Evolutionary conservation across 1,284 basidiomycete genomes (phyloP).

Genomic region (Papiliotrema nemorosa): DNA sequence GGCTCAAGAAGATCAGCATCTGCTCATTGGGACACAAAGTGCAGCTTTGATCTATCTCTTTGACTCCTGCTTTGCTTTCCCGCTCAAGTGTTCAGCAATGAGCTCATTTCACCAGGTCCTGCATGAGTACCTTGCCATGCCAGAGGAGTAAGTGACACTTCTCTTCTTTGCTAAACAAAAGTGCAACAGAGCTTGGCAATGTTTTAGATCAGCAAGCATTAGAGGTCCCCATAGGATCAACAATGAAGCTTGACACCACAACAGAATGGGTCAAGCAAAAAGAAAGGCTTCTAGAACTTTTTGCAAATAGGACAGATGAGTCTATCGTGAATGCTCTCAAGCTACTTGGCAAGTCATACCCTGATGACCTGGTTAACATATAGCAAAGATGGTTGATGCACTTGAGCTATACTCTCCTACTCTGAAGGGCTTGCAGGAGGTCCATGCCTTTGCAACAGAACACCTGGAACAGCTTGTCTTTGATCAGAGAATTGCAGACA

Average conservation of each 20-base stretch:
- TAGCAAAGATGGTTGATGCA: slow-evolving; percentile 34
- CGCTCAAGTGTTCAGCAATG: too few species aligned
- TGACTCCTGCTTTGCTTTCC: too few species aligned
- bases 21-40: too few species aligned
- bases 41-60: too few species aligned
- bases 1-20: too few species aligned
- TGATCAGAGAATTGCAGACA: slow-evolving; percentile 15
- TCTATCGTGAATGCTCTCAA: not conserved
- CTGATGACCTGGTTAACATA: not conserved
- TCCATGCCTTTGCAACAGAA: slow-evolving; percentile 29
- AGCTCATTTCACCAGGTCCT: not conserved
- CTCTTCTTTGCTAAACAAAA: too few species aligned
- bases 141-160: not conserved
- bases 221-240: not conserved
- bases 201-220: not conserved
- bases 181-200: not conserved
- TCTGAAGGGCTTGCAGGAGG: slow-evolving; percentile 31
- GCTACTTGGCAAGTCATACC: not conserved
- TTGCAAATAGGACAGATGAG: not conserved
- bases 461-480: slow-evolving; percentile 30
- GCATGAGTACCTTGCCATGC: not conserved
- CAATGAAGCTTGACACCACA: not conserved
- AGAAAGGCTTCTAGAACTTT: not conserved
- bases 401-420: slow-evolving; percentile 30
- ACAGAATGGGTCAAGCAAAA: not conserved